phyloP scores from a whole-genome alignment of 2,329 filamentous ascomycete species.

The Orbilia brochopaga region DNA sequence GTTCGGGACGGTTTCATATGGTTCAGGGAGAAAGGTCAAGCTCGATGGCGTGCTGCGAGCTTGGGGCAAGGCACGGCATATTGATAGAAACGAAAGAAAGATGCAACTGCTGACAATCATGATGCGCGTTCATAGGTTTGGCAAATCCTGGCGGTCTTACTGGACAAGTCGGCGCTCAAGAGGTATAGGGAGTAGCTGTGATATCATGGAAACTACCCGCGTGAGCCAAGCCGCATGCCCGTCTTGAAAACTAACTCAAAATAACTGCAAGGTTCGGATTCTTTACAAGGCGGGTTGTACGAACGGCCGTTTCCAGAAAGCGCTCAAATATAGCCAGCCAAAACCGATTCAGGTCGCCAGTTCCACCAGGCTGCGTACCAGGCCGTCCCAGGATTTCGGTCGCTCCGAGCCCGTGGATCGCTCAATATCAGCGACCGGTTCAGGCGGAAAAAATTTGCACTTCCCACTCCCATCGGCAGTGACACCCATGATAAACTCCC shows the following conservation, averaged over 20 bases:
- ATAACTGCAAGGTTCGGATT: neutral
- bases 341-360: constrained; percentile 15
- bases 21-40: neutral
- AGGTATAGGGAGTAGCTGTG: neutral
- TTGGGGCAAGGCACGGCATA: constrained; percentile 11
- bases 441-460: constrained; percentile 32
- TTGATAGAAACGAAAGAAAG: constrained; percentile 1
- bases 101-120: constrained; percentile 10
- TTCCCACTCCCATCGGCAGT: constrained; percentile 36
- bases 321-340: neutral
- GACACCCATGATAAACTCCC: constrained; percentile 25
- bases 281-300: neutral
- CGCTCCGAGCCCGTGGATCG: neutral
- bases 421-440: no score
- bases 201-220: neutral
- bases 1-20: neutral
- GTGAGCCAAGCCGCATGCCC: neutral
- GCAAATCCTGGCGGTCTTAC: neutral
- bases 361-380: constrained; percentile 18
- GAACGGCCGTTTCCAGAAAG: neutral
- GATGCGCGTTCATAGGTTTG: neutral
- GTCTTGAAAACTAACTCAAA: constrained; percentile 28
- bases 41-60: neutral
- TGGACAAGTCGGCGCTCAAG: neutral
- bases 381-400: constrained; percentile 22